Evolutionary conservation across 139 green algal genomes (phyloP).

Genomic region (Picochlorum sp.): DNA sequence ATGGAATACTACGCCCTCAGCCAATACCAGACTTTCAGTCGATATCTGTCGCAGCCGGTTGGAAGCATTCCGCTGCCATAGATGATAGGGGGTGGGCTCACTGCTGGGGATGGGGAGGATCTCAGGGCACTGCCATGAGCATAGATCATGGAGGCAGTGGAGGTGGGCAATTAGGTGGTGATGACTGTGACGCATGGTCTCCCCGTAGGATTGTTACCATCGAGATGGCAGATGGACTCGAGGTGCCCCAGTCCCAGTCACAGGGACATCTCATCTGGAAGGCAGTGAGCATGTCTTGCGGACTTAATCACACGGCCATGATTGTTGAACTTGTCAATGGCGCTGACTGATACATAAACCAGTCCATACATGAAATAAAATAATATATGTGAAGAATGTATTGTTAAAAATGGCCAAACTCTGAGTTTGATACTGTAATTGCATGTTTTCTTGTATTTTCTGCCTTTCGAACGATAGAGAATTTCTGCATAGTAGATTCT

Average conservation of each 20-base stretch:
- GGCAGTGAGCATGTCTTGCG: conserved; percentile 27
- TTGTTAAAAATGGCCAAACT: no score
- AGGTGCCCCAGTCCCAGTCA: conserved; percentile 1
- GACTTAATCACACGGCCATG: conserved; percentile 42
- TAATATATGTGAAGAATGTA: no score
- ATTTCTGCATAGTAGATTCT: no score
- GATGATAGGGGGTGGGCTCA: conserved; percentile 13
- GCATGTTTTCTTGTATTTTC: no score
- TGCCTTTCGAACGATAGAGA: no score
- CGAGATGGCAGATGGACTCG: conserved; percentile 4
- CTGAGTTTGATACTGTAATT: no score
- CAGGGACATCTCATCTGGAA: conserved; percentile 16
- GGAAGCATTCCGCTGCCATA: conserved; percentile 34
- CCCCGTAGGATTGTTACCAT: conserved; percentile 21
- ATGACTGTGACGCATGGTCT: conserved; percentile 41
- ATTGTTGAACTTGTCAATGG: conserved; percentile 22
- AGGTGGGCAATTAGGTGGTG: conserved; percentile 42
- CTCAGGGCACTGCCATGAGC: conserved; percentile 15
- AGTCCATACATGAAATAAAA: no score
- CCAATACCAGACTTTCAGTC: not conserved
- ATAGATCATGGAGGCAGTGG: conserved; percentile 18
- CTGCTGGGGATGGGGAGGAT: conserved; percentile 43
- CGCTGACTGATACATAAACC: no score
- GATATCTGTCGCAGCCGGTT: conserved; percentile 19
- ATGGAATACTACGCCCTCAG: not conserved